These are phyloP conservation scores for Phytopythium boreale DNA, from an alignment of 352 stramenopile species.

Conservation along the genomic window DNA sequence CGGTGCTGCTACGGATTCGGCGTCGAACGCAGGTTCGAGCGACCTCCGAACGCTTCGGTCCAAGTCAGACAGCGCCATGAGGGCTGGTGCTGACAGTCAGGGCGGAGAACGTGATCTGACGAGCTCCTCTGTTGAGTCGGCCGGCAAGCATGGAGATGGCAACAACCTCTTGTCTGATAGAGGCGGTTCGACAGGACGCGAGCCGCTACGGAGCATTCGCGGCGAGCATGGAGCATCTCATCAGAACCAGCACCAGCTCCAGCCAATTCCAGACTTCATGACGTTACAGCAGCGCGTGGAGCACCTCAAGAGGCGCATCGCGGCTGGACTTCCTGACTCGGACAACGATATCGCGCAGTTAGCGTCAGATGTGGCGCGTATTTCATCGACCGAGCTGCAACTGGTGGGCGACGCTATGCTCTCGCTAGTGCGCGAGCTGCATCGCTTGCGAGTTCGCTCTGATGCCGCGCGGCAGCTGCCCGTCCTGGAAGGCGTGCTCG, in stretches of 20 bases:
- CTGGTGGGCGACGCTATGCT: conserved; percentile 47
- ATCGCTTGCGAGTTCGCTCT: conserved; percentile 34
- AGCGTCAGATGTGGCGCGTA: conserved; percentile 34
- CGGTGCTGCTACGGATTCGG: neutral
- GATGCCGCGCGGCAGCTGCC: conserved; percentile 35
- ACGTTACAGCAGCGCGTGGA: conserved; percentile 57
- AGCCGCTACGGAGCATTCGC: too few relatives aligned
- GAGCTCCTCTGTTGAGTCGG: too few relatives aligned
- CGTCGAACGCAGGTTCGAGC: neutral
- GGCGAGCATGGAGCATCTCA: neutral
- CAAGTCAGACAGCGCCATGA: conserved; percentile 49
- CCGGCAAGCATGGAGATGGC: too few relatives aligned
- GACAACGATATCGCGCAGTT: conserved; percentile 40
- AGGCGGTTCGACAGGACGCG: neutral
- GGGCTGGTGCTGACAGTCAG: neutral
- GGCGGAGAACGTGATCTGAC: neutral
- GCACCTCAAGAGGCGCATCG: conserved; percentile 41
- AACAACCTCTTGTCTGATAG: conserved; percentile 2
- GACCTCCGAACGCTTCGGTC: conserved; percentile 23
- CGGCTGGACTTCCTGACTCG: conserved; percentile 30
- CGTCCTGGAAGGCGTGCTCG: conserved; percentile 58
- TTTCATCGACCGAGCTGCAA: conserved; percentile 33
- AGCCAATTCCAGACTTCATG: conserved; percentile 33
- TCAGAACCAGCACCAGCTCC: neutral
- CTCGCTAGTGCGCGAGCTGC: conserved; percentile 53